Evolutionary conservation across 768 basidiomycete species (phyloP).

Genomic region (Suillus placidus): DNA sequence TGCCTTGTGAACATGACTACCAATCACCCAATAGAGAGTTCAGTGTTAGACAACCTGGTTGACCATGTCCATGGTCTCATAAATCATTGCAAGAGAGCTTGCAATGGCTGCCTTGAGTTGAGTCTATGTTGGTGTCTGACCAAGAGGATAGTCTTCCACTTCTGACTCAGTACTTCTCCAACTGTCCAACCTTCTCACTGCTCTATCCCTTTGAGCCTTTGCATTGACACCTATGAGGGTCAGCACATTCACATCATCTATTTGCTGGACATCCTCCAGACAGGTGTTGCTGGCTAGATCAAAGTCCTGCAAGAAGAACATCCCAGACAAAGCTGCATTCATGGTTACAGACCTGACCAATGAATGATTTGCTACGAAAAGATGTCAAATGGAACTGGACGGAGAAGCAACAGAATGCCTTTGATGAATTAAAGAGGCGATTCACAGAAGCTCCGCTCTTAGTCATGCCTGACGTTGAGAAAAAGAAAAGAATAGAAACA

Average conservation of each 20-base stretch:
- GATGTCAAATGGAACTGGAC: conserved; percentile 29
- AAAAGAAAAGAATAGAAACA: neutral
- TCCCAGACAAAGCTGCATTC: neutral
- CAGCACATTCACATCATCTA: too few species aligned
- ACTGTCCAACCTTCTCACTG: too few species aligned
- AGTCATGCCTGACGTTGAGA: conserved; percentile 6
- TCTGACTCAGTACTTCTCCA: too few species aligned
- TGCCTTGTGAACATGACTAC: conserved; percentile 5
- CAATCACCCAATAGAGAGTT: neutral
- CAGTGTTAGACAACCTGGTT: neutral
- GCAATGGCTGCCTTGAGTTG: conserved; percentile 1
- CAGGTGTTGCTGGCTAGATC: too few species aligned
- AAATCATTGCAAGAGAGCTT: conserved; percentile 6
- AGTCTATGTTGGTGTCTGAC: conserved; percentile 6
- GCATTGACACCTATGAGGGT: too few species aligned
- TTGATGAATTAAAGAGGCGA: conserved; percentile 33
- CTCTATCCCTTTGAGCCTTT: too few species aligned
- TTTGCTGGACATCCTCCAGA: too few species aligned
- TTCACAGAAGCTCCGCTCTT: conserved; percentile 32
- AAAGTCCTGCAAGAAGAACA: too few species aligned
- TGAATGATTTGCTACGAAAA: conserved; percentile 33
- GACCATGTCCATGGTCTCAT: conserved; percentile 6
- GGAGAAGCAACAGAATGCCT: conserved; percentile 21
- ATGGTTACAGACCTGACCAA: conserved; percentile 8
- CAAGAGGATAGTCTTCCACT: neutral